Evolutionary conservation across 1,139 yeast species (phyloP).

Genomic region (Wickerhamomyces sp.): DNA sequence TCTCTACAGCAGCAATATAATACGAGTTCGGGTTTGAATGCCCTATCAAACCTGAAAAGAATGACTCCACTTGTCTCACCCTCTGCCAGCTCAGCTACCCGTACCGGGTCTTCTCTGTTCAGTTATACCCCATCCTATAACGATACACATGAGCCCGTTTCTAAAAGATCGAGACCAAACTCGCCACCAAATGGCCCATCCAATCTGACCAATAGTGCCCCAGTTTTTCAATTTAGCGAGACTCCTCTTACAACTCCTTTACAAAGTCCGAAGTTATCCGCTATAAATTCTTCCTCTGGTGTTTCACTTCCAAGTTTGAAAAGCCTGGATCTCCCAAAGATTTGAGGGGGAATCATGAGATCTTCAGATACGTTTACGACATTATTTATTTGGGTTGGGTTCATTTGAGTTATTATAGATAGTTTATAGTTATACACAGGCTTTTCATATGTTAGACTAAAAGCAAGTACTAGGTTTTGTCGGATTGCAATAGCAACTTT

Average conservation of each 20-base stretch:
- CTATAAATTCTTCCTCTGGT: slow-evolving; percentile 7
- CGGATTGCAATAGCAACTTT: too few species aligned
- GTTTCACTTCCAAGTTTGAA: slow-evolving; percentile 22
- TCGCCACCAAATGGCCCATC: slow-evolving; percentile 13
- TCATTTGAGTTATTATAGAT: too few species aligned
- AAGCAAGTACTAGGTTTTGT: too few species aligned
- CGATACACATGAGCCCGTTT: slow-evolving; percentile 5
- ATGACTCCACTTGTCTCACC: slow-evolving; percentile 30
- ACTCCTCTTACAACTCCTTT: slow-evolving; percentile 25
- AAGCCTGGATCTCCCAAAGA: slow-evolving; percentile 21
- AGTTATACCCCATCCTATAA: slow-evolving; percentile 3
- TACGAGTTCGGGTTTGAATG: slow-evolving; percentile 21
- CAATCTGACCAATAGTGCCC: slow-evolving; percentile 1
- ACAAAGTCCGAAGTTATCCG: slow-evolving; percentile 21
- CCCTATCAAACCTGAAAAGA: slow-evolving; percentile 31
- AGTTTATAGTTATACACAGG: too few species aligned
- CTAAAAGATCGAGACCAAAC: slow-evolving; percentile 23
- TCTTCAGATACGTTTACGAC: too few species aligned
- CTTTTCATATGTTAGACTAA: too few species aligned
- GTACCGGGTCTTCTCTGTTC: not conserved
- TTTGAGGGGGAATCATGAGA: too few species aligned
- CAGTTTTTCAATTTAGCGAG: slow-evolving; percentile 19
- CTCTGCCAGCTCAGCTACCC: slow-evolving; percentile 6
- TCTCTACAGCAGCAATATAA: slow-evolving; percentile 16
- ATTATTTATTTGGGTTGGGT: too few species aligned